A percentile compares a stretch with the other conserved stretches of the same genome.
Conservation (phyloP, 371 early-diverging fungal species). For the Gilbertella persicaria region DNA sequence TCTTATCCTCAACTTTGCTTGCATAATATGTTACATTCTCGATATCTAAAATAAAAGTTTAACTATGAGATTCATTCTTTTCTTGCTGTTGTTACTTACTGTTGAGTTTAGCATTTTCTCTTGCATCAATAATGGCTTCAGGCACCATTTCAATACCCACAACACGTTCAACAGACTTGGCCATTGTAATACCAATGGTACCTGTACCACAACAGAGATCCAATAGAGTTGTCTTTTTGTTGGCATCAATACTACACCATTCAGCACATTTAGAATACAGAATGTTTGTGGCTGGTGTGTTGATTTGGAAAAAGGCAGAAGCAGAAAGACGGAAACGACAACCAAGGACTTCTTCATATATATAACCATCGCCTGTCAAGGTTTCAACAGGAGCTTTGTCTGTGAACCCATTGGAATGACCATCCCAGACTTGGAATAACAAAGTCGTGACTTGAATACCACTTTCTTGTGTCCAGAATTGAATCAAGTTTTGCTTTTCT, state of each 20-base stretch:
- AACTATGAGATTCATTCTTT: not conserved
- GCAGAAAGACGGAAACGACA: conserved; percentile 73
- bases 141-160: conserved; percentile 78
- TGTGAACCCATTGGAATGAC: conserved; percentile 59
- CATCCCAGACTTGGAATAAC: conserved; percentile 59
- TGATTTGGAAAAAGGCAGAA: conserved; percentile 82
- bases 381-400: conserved; percentile 51
- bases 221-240: conserved; percentile 52
- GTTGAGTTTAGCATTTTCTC: conserved; percentile 69
- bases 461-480: conserved; percentile 30
- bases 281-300: conserved; percentile 71
- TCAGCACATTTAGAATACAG: conserved; percentile 59
- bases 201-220: conserved; percentile 92
- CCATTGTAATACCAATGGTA: conserved; percentile 84
- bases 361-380: conserved; percentile 58
- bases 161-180: conserved; percentile 65
- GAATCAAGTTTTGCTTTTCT: conserved; percentile 37
- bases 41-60: conserved; percentile 20
- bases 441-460: conserved; percentile 52
- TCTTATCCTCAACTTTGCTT: conserved; percentile 62
- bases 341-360: conserved; percentile 70
- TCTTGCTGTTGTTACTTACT: conserved; percentile 31
- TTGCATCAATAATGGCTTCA: conserved; percentile 79
- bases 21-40: conserved; percentile 56
- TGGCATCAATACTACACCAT: conserved; percentile 42